These are phyloP conservation scores for Solanum hybrid DNA, from an alignment of 305 asterid species.

Conservation along the genomic window DNA sequence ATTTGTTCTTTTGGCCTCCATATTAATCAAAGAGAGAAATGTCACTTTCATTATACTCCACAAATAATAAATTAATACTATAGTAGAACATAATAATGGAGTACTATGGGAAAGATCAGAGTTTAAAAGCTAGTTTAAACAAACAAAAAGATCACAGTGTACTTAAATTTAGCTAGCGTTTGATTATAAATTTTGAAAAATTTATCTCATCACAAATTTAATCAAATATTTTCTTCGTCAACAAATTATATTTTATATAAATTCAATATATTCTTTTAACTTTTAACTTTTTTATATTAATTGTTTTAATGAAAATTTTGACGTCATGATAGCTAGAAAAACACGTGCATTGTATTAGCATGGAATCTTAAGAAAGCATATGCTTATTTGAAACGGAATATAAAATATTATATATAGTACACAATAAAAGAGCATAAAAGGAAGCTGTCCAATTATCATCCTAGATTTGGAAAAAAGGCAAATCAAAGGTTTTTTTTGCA, in stretches of 20 bases:
- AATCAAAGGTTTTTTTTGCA: not conserved
- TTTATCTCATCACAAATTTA: not conserved
- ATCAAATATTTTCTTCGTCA: not conserved
- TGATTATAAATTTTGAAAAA: not conserved
- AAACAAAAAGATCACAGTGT: not conserved
- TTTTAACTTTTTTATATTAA: not conserved
- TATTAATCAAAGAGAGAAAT: not conserved
- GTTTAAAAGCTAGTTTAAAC: not conserved
- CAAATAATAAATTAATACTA: not conserved
- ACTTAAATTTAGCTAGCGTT: no score
- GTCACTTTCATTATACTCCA: not conserved
- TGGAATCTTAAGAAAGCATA: conserved; percentile 14
- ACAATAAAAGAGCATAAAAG: not conserved
- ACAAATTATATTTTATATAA: not conserved
- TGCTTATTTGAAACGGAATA: not conserved
- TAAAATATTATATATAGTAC: not conserved
- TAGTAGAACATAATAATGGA: not conserved
- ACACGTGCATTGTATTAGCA: not conserved
- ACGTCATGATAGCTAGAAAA: not conserved
- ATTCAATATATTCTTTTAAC: no score
- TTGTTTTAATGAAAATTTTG: not conserved
- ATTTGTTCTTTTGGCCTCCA: not conserved
- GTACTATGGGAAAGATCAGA: not conserved
- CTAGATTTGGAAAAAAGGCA: conserved; percentile 1
- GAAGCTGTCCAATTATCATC: not conserved